Conservation (phyloP, 371 early-diverging fungal species). For the Syncephalastrum racemosum region DNA sequence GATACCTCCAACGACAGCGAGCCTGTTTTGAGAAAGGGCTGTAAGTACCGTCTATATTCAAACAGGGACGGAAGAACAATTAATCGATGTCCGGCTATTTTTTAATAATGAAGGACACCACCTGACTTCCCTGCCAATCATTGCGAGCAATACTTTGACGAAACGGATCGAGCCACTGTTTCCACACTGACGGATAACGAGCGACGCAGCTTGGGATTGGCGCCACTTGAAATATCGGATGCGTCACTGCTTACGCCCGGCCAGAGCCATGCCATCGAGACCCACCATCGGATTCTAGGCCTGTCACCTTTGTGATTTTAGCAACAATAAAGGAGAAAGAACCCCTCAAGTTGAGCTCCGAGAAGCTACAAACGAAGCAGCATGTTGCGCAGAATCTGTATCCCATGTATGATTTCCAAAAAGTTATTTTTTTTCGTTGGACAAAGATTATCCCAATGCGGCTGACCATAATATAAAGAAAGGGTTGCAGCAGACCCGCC, state of each 20-base stretch:
- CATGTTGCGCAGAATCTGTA: no score
- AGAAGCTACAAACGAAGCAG: no score
- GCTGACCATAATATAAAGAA: no score
- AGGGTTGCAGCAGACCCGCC: no score
- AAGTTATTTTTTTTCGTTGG: no score
- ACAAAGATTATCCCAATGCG: no score
- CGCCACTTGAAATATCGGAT: background rate
- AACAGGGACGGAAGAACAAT: background rate
- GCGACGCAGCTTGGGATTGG: constrained; percentile 21
- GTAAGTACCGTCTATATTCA: constrained; percentile 15
- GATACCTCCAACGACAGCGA: constrained; percentile 25
- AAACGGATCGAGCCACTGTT: constrained; percentile 14
- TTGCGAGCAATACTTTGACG: constrained; percentile 23
- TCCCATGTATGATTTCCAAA: no score
- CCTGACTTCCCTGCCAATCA: constrained; percentile 36
- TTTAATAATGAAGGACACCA: constrained; percentile 24
- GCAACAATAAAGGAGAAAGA: no score
- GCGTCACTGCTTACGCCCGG: background rate
- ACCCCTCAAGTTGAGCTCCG: no score
- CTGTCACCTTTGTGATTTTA: background rate
- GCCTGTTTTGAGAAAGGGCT: constrained; percentile 24
- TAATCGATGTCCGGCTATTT: background rate
- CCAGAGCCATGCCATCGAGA: background rate
- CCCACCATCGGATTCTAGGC: constrained; percentile 9
- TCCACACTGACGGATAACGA: constrained; percentile 8